Conservation (phyloP, 2,329 filamentous ascomycete genomes). For the Rhinocladiella mackenziei region DNA sequence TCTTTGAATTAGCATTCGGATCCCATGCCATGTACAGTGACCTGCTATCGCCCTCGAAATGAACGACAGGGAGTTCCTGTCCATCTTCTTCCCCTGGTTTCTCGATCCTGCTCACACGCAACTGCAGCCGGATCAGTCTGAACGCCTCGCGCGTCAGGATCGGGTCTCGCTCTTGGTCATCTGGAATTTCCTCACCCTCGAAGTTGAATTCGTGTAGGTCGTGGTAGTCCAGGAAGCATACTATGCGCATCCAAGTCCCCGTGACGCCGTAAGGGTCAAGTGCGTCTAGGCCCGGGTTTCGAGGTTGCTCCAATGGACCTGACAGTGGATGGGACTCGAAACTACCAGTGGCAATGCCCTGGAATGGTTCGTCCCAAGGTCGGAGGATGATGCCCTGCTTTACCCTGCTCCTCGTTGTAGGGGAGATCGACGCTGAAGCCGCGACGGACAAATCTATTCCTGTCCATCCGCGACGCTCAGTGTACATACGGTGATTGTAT, state of each 20-base stretch:
- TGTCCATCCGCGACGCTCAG: slow-evolving; percentile 16
- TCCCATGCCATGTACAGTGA: slow-evolving; percentile 63
- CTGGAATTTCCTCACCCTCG: slow-evolving; percentile 40
- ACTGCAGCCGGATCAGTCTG: slow-evolving; percentile 65
- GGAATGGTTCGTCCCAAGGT: slow-evolving; percentile 28
- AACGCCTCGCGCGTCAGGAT: slow-evolving; percentile 64
- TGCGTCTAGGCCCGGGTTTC: slow-evolving; percentile 41
- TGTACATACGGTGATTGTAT: slow-evolving; percentile 55
- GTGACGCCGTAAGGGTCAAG: slow-evolving; percentile 67
- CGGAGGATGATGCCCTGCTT: slow-evolving; percentile 12
- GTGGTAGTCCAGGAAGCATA: slow-evolving; percentile 59
- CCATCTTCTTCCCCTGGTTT: slow-evolving; percentile 55
- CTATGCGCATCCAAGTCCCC: slow-evolving; percentile 67
- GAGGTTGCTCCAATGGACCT: slow-evolving; percentile 30
- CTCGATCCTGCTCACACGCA: slow-evolving; percentile 60
- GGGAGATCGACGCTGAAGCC: background rate
- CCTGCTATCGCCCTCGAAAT: slow-evolving; percentile 61
- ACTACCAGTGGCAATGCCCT: slow-evolving; percentile 28
- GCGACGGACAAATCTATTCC: slow-evolving; percentile 3
- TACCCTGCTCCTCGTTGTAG: background rate
- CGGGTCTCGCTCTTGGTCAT: slow-evolving; percentile 47
- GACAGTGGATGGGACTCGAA: slow-evolving; percentile 25
- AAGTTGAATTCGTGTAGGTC: slow-evolving; percentile 74
- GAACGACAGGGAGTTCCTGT: slow-evolving; percentile 54
- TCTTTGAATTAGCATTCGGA: slow-evolving; percentile 63